A percentile compares a stretch with the other conserved stretches of the same genome.
Evolutionary conservation across 768 basidiomycete species (phyloP).

Genomic region (Trametes meyenii): DNA sequence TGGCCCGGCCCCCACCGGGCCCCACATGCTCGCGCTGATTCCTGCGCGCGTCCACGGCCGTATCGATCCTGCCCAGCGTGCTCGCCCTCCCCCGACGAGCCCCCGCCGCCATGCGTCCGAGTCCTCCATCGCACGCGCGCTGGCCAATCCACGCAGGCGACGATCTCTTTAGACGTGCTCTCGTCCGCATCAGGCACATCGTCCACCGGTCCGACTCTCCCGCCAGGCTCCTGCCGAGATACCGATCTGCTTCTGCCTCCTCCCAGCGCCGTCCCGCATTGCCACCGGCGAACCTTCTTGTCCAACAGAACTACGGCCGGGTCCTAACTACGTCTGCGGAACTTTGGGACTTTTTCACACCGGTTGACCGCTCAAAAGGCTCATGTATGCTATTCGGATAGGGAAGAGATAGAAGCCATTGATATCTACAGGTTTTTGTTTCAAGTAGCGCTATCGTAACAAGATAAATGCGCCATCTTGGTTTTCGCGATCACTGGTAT

Average conservation of each 20-base stretch:
- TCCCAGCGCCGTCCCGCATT: background rate
- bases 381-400: too few species aligned
- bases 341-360: too few species aligned
- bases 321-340: too few species aligned
- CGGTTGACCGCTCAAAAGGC: too few species aligned
- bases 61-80: constrained; percentile 21
- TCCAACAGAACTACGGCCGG: too few species aligned
- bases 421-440: too few species aligned
- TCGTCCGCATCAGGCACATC: constrained; percentile 3
- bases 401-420: too few species aligned
- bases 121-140: background rate
- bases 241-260: background rate
- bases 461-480: too few species aligned
- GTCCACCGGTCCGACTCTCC: background rate
- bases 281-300: too few species aligned
- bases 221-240: background rate
- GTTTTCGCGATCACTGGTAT: too few species aligned
- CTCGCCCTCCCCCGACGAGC: constrained; percentile 14
- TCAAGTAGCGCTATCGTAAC: too few species aligned
- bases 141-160: background rate
- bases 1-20: background rate
- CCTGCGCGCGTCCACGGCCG: constrained; percentile 7
- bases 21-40: constrained; percentile 20
- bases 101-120: constrained; percentile 6
- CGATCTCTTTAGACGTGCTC: background rate